Conservation (phyloP, 2,329 filamentous ascomycete genomes). For the Trichophyton verrucosum region DNA sequence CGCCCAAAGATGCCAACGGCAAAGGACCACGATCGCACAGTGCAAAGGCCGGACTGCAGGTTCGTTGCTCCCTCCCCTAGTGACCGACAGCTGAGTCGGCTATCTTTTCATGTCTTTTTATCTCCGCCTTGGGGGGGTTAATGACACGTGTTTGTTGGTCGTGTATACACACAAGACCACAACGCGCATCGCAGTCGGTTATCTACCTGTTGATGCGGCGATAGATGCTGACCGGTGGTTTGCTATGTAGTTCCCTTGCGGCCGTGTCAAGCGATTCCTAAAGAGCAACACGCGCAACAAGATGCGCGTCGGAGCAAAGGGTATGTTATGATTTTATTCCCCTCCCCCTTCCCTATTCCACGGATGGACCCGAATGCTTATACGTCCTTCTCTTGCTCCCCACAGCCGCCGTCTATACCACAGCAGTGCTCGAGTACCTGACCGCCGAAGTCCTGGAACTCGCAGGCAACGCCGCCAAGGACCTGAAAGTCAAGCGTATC, state of each 20-base stretch:
- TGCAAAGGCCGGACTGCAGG: constrained; percentile 87
- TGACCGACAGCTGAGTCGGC: constrained; percentile 4
- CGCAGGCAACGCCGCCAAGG: constrained; percentile 97
- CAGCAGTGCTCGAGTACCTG: constrained; percentile 95
- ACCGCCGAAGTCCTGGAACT: constrained; percentile 98
- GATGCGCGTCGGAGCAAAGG: constrained; percentile 97
- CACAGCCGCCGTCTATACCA: constrained; percentile 83
- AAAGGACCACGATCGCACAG: constrained; percentile 92
- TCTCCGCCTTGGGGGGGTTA: not conserved
- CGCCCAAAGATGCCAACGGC: constrained; percentile 67
- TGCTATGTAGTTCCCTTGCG: constrained; percentile 73
- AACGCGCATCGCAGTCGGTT: not conserved
- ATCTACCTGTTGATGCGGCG: not conserved
- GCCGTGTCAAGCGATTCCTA: constrained; percentile 99
- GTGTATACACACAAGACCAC: not conserved
- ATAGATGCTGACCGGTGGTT: constrained; percentile 11
- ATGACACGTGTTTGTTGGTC: constrained; percentile 6
- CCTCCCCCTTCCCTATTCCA: not conserved
- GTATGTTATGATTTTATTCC: constrained; percentile 22
- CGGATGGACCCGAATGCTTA: constrained; percentile 5
- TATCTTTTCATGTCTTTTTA: not conserved
- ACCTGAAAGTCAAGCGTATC: constrained; percentile 99
- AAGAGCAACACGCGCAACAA: constrained; percentile 99
- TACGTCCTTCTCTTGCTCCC: not conserved
- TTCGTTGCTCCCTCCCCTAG: constrained; percentile 40